These are phyloP conservation scores for Flaveria trinervia DNA, from an alignment of 129 eudicot genomes.

Conservation along the genomic window DNA sequence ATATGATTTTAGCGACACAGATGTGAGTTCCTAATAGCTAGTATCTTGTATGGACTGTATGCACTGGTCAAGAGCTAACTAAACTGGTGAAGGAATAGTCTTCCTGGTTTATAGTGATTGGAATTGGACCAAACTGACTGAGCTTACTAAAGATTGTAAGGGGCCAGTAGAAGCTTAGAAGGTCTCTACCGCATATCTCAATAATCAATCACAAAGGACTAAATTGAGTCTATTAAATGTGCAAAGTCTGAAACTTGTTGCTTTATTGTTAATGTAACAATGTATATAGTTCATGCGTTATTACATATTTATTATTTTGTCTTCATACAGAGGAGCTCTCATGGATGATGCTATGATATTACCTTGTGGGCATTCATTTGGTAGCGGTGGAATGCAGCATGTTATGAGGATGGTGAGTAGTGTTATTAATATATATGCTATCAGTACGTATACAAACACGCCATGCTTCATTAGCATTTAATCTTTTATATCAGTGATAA, in stretches of 20 bases:
- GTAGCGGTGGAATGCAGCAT: conserved; percentile 81
- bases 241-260: conserved; percentile 1
- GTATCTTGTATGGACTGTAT: too few relatives aligned
- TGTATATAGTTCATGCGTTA: conserved; percentile 1
- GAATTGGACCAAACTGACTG: background rate
- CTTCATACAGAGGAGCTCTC: conserved; percentile 73
- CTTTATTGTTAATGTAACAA: background rate
- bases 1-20: too few relatives aligned
- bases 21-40: too few relatives aligned
- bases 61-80: too few relatives aligned
- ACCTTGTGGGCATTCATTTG: conserved; percentile 95
- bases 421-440: background rate
- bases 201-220: background rate
- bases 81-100: too few relatives aligned
- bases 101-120: background rate
- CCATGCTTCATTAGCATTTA: background rate
- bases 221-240: background rate
- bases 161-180: too few relatives aligned
- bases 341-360: conserved; percentile 98
- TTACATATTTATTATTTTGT: conserved; percentile 27
- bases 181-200: background rate
- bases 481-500: background rate
- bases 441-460: background rate
- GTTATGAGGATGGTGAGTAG: conserved; percentile 65
- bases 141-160: background rate